Conservation (phyloP, 495 filamentous ascomycete genomes). For the Annulohypoxylon stygium region DNA sequence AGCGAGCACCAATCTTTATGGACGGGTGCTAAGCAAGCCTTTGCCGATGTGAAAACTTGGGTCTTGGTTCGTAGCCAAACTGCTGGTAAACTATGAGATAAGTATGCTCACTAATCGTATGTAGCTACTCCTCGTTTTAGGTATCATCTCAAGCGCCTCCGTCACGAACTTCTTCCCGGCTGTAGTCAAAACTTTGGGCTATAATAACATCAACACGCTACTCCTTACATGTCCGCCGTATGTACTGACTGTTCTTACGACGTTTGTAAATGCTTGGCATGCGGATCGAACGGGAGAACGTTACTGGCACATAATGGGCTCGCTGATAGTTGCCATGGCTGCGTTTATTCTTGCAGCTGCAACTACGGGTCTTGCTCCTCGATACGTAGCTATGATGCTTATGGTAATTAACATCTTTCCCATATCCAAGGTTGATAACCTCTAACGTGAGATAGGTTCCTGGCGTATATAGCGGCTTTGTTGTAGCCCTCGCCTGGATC, state of each 20-base stretch:
- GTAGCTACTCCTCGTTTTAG: conserved; percentile 74
- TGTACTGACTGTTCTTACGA: conserved; percentile 75
- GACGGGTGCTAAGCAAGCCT: conserved; percentile 77
- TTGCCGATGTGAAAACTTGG: conserved; percentile 79
- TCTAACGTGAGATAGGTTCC: conserved; percentile 55
- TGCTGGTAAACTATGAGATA: neutral
- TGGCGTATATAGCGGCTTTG: conserved; percentile 75
- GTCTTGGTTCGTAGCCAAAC: conserved; percentile 65
- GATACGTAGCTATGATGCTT: conserved; percentile 87
- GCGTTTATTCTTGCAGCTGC: conserved; percentile 83
- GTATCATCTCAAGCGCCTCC: conserved; percentile 77
- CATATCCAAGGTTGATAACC: too few relatives aligned
- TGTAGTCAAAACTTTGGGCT: conserved; percentile 78
- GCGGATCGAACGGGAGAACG: conserved; percentile 83
- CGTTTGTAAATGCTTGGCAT: conserved; percentile 81
- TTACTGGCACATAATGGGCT: conserved; percentile 79
- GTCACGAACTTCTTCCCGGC: conserved; percentile 94
- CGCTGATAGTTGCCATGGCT: conserved; percentile 74
- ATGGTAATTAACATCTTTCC: too few relatives aligned
- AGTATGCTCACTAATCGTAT: conserved; percentile 25
- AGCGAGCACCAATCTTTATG: conserved; percentile 73
- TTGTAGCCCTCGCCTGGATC: conserved; percentile 83
- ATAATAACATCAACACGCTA: conserved; percentile 69
- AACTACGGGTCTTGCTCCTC: conserved; percentile 71
- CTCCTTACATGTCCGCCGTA: conserved; percentile 84